Evolutionary conservation across 2,329 filamentous ascomycete species (phyloP).

Genomic region (Botrytis tulipae): DNA sequence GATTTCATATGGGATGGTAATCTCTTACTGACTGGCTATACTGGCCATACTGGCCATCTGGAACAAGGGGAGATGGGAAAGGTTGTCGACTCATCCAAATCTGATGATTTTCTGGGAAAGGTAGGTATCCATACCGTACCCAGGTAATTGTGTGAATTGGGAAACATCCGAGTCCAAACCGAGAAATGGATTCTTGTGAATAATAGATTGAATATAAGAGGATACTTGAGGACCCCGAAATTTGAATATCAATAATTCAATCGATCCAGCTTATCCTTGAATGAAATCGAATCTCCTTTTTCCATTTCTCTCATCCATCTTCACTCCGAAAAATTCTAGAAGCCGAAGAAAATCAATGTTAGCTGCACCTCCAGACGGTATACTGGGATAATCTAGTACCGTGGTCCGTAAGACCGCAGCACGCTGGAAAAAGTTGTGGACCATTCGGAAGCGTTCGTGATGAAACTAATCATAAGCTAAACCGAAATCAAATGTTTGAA

Average conservation of each 20-base stretch:
- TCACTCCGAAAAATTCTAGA: neutral
- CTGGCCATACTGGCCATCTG: neutral
- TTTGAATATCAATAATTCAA: neutral
- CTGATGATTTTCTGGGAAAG: neutral
- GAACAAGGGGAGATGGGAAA: neutral
- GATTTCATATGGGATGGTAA: neutral
- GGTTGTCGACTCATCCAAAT: constrained; percentile 1
- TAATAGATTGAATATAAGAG: constrained; percentile 12
- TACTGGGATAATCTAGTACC: neutral
- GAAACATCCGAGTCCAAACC: neutral
- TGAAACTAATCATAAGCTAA: neutral
- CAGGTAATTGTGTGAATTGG: neutral
- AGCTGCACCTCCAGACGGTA: neutral
- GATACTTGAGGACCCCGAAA: neutral
- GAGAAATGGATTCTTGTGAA: neutral
- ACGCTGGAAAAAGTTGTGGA: neutral
- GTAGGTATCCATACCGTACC: too few species aligned
- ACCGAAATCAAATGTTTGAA: neutral
- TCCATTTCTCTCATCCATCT: neutral
- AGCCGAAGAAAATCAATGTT: neutral
- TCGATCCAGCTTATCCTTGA: neutral
- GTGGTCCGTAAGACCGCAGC: neutral
- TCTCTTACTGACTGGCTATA: neutral
- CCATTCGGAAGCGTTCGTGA: neutral
- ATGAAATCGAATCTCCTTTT: neutral